phyloP scores from a whole-genome alignment of 345 rosid genomes.

The Trapa bicornis region DNA sequence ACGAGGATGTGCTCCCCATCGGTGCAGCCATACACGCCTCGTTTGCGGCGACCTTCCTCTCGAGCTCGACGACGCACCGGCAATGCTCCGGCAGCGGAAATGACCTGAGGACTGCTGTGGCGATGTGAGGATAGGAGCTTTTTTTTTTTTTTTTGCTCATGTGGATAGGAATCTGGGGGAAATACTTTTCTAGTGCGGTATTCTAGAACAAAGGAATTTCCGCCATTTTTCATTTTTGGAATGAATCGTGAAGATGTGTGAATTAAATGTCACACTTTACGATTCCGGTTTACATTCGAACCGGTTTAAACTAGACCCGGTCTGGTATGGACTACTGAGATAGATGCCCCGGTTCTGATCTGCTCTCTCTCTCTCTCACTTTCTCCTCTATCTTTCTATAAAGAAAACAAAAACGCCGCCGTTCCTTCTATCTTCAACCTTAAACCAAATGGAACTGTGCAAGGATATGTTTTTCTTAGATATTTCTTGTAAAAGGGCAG shows the following conservation, averaged over 20 bases:
- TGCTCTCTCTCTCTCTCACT: too few species aligned
- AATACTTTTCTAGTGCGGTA: too few species aligned
- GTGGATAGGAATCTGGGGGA: background rate
- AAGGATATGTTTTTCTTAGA: too few species aligned
- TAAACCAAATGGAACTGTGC: too few species aligned
- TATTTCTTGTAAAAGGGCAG: too few species aligned
- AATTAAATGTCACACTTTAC: too few species aligned
- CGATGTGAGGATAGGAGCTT: background rate
- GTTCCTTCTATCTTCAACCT: background rate
- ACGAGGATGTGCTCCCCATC: conserved; percentile 40
- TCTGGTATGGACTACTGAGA: background rate
- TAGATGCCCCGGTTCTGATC: background rate
- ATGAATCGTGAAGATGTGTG: too few species aligned
- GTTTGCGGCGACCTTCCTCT: conserved; percentile 38
- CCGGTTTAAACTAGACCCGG: background rate
- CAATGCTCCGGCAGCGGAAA: background rate
- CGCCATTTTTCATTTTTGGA: too few species aligned
- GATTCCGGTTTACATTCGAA: too few species aligned
- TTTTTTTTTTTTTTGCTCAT: too few species aligned
- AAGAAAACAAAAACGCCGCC: background rate
- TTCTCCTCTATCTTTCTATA: background rate
- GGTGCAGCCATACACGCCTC: conserved; percentile 45
- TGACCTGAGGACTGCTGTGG: background rate
- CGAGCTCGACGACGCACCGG: background rate
- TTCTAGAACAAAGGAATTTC: too few species aligned